A percentile compares a stretch with the other conserved stretches of the same genome.
phyloP scores from a whole-genome alignment of 352 stramenopile genomes.

The Pythium aristosporum region DNA sequence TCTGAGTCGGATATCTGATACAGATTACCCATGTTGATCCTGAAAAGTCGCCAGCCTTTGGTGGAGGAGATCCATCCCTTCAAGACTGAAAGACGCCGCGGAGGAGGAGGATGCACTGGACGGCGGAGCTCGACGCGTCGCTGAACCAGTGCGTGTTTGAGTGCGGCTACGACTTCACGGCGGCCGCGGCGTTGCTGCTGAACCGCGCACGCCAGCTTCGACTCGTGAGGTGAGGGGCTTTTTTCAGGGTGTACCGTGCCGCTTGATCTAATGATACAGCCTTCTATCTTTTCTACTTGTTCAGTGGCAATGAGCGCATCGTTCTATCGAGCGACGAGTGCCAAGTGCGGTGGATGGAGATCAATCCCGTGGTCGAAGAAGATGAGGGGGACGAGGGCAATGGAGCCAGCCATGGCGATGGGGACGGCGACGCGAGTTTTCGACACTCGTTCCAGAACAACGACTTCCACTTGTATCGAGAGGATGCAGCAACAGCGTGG shows the following conservation, averaged over 20 bases:
- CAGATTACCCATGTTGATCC: neutral
- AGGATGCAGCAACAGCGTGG: neutral
- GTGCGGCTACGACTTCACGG: conserved; percentile 66
- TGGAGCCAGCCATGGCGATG: neutral
- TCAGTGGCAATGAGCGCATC: conserved; percentile 24
- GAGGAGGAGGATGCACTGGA: conserved; percentile 54
- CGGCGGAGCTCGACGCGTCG: conserved; percentile 51
- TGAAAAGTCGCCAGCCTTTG: conserved; percentile 8
- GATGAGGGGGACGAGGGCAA: conserved; percentile 28
- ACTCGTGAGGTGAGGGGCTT: conserved; percentile 37
- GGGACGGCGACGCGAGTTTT: conserved; percentile 9
- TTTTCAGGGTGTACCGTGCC: neutral
- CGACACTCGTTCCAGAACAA: conserved; percentile 14
- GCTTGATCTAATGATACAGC: neutral
- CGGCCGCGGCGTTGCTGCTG: conserved; percentile 37
- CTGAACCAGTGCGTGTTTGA: conserved; percentile 81
- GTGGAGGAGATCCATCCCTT: neutral
- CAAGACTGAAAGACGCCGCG: neutral
- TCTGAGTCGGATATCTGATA: conserved; percentile 13
- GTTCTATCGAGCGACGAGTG: conserved; percentile 44
- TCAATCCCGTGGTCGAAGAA: conserved; percentile 55
- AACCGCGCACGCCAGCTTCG: conserved; percentile 41
- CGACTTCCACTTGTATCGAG: conserved; percentile 13
- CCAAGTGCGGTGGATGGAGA: conserved; percentile 66
- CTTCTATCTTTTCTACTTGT: no score